Conservation (phyloP, 2,329 filamentous ascomycete species). For the Lizonia empirigonia region DNA sequence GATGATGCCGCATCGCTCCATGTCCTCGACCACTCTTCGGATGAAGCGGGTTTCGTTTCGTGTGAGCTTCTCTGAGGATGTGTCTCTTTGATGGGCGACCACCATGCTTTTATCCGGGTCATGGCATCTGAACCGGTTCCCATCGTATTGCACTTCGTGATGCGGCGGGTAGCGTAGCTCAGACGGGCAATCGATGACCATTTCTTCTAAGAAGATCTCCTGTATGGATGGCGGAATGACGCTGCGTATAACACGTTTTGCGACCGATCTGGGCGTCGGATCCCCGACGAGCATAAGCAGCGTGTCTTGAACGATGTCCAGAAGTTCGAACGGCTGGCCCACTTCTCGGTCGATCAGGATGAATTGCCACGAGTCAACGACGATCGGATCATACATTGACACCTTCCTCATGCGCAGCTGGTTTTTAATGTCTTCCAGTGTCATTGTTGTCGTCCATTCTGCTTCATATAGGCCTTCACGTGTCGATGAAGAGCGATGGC, state of each 20-base stretch:
- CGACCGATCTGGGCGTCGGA: conserved; percentile 27
- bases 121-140: conserved; percentile 29
- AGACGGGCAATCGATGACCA: conserved; percentile 21
- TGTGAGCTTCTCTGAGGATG: neutral
- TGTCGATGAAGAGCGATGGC: conserved; percentile 21
- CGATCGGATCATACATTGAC: conserved; percentile 38
- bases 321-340: conserved; percentile 31
- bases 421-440: conserved; percentile 38
- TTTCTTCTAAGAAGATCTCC: conserved; percentile 31
- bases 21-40: conserved; percentile 29
- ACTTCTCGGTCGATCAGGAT: conserved; percentile 39
- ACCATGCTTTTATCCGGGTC: conserved; percentile 25
- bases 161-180: conserved; percentile 27
- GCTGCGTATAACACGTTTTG: conserved; percentile 32
- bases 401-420: conserved; percentile 30
- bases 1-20: conserved; percentile 36
- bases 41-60: conserved; percentile 36
- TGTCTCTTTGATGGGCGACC: conserved; percentile 12
- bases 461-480: conserved; percentile 19
- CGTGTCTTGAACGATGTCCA: conserved; percentile 37
- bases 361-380: conserved; percentile 42
- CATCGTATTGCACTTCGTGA: conserved; percentile 33
- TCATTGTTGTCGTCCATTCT: conserved; percentile 25
- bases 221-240: conserved; percentile 31
- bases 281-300: conserved; percentile 34